Evolutionary conservation across 768 basidiomycete genomes (phyloP).

Genomic region (button mushroom (Agaricus bisporus)): DNA sequence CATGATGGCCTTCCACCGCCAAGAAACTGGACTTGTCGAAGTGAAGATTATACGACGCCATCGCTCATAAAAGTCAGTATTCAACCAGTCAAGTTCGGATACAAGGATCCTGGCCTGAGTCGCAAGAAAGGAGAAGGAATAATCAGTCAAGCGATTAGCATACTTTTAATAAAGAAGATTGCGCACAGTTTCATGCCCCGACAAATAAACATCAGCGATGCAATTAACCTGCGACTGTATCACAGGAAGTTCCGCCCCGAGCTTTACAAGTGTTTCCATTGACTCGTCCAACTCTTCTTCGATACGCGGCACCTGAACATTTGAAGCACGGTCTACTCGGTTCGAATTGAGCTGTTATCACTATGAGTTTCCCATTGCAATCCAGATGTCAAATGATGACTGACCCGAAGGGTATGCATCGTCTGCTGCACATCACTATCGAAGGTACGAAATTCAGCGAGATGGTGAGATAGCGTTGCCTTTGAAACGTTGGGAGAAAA

Average conservation of each 20-base stretch:
- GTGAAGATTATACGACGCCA: conserved; percentile 74
- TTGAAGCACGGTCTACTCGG: conserved; percentile 53
- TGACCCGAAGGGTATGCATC: conserved; percentile 52
- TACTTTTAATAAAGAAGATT: background rate
- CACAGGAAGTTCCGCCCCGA: conserved; percentile 53
- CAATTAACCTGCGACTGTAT: conserved; percentile 56
- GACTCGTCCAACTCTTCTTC: conserved; percentile 56
- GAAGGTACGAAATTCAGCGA: conserved; percentile 72
- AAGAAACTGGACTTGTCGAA: conserved; percentile 63
- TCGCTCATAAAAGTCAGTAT: conserved; percentile 72
- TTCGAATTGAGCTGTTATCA: conserved; percentile 46
- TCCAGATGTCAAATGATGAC: conserved; percentile 9
- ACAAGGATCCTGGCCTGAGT: conserved; percentile 59
- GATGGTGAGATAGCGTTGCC: conserved; percentile 61
- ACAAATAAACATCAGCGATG: conserved; percentile 63
- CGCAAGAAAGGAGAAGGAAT: conserved; percentile 4
- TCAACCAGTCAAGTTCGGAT: conserved; percentile 65
- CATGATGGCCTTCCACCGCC: conserved; percentile 62
- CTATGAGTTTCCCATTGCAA: conserved; percentile 3
- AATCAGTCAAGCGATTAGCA: background rate
- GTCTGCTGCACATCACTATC: conserved; percentile 65
- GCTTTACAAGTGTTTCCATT: conserved; percentile 46
- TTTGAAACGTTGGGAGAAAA: conserved; percentile 19
- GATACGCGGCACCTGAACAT: conserved; percentile 57
- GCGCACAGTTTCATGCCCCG: conserved; percentile 60